Conservation (phyloP, 495 filamentous ascomycete species). For the Penicillium alfredii region DNA sequence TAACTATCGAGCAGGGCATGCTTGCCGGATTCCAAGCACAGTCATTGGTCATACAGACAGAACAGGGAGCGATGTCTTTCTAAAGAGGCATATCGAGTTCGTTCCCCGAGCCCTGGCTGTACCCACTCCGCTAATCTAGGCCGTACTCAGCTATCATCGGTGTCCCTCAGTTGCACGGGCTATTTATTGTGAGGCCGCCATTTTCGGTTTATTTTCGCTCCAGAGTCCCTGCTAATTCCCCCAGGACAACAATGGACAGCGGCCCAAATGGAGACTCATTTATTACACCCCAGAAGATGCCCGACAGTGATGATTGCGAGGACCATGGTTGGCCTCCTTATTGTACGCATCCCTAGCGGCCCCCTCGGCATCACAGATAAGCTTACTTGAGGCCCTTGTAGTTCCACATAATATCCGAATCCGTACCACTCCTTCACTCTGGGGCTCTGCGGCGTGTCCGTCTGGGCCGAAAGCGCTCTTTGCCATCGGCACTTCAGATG, state of each 20-base stretch:
- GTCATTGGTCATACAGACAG: slow-evolving; percentile 31
- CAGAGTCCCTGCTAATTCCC: slow-evolving; percentile 11
- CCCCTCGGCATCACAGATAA: neutral
- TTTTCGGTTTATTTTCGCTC: neutral
- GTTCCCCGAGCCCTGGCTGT: no score
- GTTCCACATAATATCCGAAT: slow-evolving; percentile 30
- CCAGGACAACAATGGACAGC: slow-evolving; percentile 37
- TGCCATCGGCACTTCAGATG: slow-evolving; percentile 39
- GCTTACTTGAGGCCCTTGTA: slow-evolving; percentile 4
- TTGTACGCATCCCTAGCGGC: slow-evolving; percentile 17
- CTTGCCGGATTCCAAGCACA: slow-evolving; percentile 32
- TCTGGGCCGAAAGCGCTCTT: slow-evolving; percentile 25
- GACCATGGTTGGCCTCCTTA: slow-evolving; percentile 28
- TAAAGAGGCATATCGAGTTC: slow-evolving; percentile 33
- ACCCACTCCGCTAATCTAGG: no score
- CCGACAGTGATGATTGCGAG: slow-evolving; percentile 31
- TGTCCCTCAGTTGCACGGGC: slow-evolving; percentile 36
- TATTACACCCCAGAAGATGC: slow-evolving; percentile 29
- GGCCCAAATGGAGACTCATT: slow-evolving; percentile 33
- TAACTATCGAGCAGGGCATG: slow-evolving; percentile 24
- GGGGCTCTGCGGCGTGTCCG: slow-evolving; percentile 36
- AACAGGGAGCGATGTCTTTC: slow-evolving; percentile 35
- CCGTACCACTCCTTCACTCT: slow-evolving; percentile 24
- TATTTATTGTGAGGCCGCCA: slow-evolving; percentile 22
- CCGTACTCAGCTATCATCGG: slow-evolving; percentile 38